These are phyloP conservation scores for Ilyonectria sp. DNA, from an alignment of 2,329 filamentous ascomycete species.

Conservation along the genomic window DNA sequence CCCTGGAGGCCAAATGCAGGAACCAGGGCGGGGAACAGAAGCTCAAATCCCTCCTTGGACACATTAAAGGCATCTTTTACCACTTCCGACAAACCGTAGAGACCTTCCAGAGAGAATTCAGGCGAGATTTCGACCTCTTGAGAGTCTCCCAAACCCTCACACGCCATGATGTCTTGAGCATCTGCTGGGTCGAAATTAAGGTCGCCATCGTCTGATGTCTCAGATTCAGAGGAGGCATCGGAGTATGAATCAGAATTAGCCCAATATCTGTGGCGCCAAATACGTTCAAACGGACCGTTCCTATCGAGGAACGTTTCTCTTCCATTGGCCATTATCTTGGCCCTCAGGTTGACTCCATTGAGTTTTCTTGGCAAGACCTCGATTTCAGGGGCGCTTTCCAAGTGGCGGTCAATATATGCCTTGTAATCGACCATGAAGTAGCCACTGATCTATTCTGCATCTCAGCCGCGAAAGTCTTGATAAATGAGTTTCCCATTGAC, in stretches of 20 bases:
- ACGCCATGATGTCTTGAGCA: conserved; percentile 13
- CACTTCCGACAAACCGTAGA: not conserved
- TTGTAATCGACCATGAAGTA: not conserved
- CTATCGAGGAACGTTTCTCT: not conserved
- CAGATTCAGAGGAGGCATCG: conserved; percentile 1
- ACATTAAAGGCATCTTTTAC: not conserved
- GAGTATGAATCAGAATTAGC: conserved; percentile 5
- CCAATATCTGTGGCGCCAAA: not conserved
- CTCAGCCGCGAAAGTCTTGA: too few species aligned
- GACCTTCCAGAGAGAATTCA: not conserved
- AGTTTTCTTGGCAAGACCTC: not conserved
- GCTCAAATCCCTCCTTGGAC: not conserved
- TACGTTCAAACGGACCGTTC: not conserved
- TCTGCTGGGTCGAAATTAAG: not conserved
- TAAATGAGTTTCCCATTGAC: too few species aligned
- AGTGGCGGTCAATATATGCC: not conserved
- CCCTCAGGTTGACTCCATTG: not conserved
- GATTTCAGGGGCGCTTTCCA: not conserved
- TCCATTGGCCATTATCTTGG: not conserved
- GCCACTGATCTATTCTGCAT: too few species aligned
- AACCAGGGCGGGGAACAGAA: conserved; percentile 16
- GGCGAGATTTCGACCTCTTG: not conserved
- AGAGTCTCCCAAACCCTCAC: conserved; percentile 3
- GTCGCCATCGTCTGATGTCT: not conserved
- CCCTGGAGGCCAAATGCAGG: conserved; percentile 16